A percentile compares a stretch with the other conserved stretches of the same genome.
Evolutionary conservation across 2,329 filamentous ascomycete species (phyloP).

Genomic region (Penicillium frequentans): DNA sequence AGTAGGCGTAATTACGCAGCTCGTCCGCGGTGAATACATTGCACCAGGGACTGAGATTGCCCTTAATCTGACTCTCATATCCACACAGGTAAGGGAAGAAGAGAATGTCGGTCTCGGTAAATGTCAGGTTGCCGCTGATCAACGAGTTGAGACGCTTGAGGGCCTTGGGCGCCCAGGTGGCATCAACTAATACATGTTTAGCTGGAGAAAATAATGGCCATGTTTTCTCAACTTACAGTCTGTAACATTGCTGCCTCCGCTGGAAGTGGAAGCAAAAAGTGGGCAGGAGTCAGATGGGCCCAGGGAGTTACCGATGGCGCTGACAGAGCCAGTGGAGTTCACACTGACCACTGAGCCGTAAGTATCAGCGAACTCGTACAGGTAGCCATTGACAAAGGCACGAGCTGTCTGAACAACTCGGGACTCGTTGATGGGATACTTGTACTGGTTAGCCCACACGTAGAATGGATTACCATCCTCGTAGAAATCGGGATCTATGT

Average conservation of each 20-base stretch:
- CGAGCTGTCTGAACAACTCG: constrained; percentile 61
- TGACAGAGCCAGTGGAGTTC: constrained; percentile 53
- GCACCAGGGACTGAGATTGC: constrained; percentile 63
- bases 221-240: constrained; percentile 12
- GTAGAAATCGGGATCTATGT: constrained; percentile 51
- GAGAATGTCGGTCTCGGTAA: constrained; percentile 55
- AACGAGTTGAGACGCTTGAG: constrained; percentile 53
- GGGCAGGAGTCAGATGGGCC: constrained; percentile 64
- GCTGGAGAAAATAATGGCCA: background rate
- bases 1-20: constrained; percentile 64
- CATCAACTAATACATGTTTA: constrained; percentile 8
- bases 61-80: constrained; percentile 68
- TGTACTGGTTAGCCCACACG: constrained; percentile 67
- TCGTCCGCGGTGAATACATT: constrained; percentile 62
- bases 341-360: constrained; percentile 59
- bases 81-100: constrained; percentile 70
- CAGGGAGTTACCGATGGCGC: constrained; percentile 61
- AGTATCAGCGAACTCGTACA: constrained; percentile 56
- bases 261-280: constrained; percentile 54
- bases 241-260: constrained; percentile 27
- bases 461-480: constrained; percentile 52
- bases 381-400: constrained; percentile 61
- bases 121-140: constrained; percentile 54
- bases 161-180: constrained; percentile 15
- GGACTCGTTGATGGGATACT: constrained; percentile 41